Evolutionary conservation across 805 yeast genomes (phyloP), one percentile per base, ranked within the genome.

Genomic region (Candida methanosorbosa): DNA sequence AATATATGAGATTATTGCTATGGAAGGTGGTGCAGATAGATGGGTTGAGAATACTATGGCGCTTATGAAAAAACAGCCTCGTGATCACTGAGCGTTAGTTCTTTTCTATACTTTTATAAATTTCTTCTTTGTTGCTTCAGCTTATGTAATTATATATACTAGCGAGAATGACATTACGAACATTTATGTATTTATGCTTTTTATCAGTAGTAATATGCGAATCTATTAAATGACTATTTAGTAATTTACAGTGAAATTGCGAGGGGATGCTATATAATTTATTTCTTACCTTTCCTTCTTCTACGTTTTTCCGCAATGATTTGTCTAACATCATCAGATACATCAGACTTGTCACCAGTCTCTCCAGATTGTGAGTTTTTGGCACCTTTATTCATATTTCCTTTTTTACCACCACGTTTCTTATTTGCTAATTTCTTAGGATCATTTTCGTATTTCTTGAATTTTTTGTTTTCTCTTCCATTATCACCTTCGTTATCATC

Each of bases 11-110:
- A 66, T 84, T 1, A 50, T 90, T 15, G 69, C 73, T 5, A 63
- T 72, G 46, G 94, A 85, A 52, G 95, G 96, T 9, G 96, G 95
- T 12, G 88, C 92, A 1, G 85, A 79, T 38, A 84, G 88, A 1
- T 88, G 95, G 95, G 81, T 85, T 4, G 88, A 81, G 46, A 78
- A 81, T 45, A 71, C 87, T 2, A 72, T 84, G 76, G 67, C 74
- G 1, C 61, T 87, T 49, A 75, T 78, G 70, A 73, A 75, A 43
- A 72, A 72, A 43, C 68, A 75, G 9, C 94, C 94, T 5, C 64
- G 94, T 56, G 70, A 71, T 41, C 95, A 86, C 57, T 55, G 34
- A 38, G n/a, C n/a, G n/a, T n/a, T n/a, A n/a, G n/a, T n/a, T n/a
- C n/a, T n/a, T n/a, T n/a, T n/a, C n/a, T n/a, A n/a, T n/a, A n/a